phyloP scores from a whole-genome alignment of 2,329 filamentous ascomycete species.

The Lachnellula suecica region DNA sequence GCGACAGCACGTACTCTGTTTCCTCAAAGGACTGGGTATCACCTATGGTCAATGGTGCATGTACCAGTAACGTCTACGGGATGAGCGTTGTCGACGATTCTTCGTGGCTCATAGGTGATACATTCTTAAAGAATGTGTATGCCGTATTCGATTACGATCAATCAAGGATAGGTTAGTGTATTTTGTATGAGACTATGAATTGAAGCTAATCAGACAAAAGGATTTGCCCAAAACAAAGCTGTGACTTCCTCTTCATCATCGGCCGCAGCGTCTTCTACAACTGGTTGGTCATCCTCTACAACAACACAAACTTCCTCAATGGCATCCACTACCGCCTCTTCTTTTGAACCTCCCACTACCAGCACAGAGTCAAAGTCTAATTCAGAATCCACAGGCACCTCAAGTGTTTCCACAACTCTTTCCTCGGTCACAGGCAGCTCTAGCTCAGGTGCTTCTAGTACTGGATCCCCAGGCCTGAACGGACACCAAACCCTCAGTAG shows the following conservation, averaged over 20 bases:
- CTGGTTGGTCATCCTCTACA: slow-evolving; percentile 21
- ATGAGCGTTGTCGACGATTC: slow-evolving; percentile 59
- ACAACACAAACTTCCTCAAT: not conserved
- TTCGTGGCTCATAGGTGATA: slow-evolving; percentile 80
- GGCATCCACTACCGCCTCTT: slow-evolving; percentile 1
- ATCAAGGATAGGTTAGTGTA: slow-evolving; percentile 56
- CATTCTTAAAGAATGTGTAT: slow-evolving; percentile 90
- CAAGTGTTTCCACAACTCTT: slow-evolving; percentile 19
- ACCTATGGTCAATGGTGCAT: slow-evolving; percentile 40
- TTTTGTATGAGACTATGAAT: not conserved
- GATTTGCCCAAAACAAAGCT: slow-evolving; percentile 20
- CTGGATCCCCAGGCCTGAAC: slow-evolving; percentile 33
- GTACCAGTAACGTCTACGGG: slow-evolving; percentile 74
- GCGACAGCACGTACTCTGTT: slow-evolving; percentile 64
- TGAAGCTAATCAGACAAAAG: slow-evolving; percentile 16
- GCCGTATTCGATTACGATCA: slow-evolving; percentile 78
- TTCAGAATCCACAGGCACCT: slow-evolving; percentile 34
- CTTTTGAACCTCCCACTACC: slow-evolving; percentile 2
- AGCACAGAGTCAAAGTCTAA: slow-evolving; percentile 14
- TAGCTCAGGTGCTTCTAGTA: slow-evolving; percentile 14
- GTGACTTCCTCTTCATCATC: slow-evolving; percentile 11
- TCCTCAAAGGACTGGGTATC: slow-evolving; percentile 69
- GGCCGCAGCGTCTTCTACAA: slow-evolving; percentile 17
- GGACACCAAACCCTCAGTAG: slow-evolving; percentile 37
- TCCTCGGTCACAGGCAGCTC: slow-evolving; percentile 1